A percentile compares a stretch with the other conserved stretches of the same genome.
Conservation (phyloP, 306 rosid species). For the Quercus alba region DNA sequence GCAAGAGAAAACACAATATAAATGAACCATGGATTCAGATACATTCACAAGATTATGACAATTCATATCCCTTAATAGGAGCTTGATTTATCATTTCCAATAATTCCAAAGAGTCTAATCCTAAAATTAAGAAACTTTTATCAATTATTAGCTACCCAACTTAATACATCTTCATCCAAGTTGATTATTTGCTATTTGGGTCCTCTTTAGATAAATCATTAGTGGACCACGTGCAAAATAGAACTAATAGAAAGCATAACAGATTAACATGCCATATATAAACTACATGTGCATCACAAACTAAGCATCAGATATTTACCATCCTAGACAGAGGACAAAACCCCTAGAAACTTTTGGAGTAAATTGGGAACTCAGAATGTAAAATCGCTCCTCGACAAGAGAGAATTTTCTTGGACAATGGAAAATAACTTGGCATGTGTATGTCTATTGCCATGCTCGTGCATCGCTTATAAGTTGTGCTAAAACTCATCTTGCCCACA, state of each 20-base stretch:
- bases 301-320: neutral
- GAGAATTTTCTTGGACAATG: neutral
- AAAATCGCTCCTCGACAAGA: neutral
- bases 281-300: neutral
- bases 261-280: neutral
- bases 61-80: neutral
- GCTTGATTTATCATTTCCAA: neutral
- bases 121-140: no score
- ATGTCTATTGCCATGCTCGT: neutral
- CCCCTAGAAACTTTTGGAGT: neutral
- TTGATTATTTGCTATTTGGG: neutral
- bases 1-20: neutral
- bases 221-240: neutral
- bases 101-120: no score
- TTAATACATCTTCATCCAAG: neutral
- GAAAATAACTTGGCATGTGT: neutral
- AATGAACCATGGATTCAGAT: neutral
- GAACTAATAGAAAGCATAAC: neutral
- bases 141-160: neutral
- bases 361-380: neutral
- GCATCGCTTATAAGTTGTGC: neutral
- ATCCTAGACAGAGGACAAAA: neutral
- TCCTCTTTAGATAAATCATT: neutral
- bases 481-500: neutral
- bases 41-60: neutral